Percentiles rank a stretch among this genome's conserved stretches.
These are phyloP conservation scores for Eragrostis nindensis DNA, from an alignment of 176 grass and related monocot species.

Conservation along the genomic window DNA sequence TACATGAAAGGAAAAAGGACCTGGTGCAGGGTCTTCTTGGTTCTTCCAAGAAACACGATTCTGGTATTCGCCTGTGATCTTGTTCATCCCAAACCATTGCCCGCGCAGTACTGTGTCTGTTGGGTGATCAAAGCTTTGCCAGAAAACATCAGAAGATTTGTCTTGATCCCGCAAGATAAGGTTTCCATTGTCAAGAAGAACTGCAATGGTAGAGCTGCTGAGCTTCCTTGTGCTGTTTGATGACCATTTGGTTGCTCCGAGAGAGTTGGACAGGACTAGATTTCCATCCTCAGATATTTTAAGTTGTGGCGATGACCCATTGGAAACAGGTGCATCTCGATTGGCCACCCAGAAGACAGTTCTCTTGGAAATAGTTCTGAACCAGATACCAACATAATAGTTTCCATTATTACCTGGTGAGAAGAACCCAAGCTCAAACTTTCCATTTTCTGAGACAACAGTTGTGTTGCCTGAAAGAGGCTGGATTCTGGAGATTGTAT, in stretches of 20 bases:
- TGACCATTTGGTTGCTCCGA: conserved; percentile 28
- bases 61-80: conserved; percentile 41
- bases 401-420: conserved; percentile 40
- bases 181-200: conserved; percentile 44
- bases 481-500: conserved; percentile 30
- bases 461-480: conserved; percentile 27
- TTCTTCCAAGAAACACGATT: conserved; percentile 37
- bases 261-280: conserved; percentile 29
- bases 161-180: conserved; percentile 29
- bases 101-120: conserved; percentile 33
- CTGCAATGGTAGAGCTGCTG: conserved; percentile 3
- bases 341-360: conserved; percentile 41
- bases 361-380: conserved; percentile 29
- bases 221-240: conserved; percentile 22
- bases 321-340: conserved; percentile 28
- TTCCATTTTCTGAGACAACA: conserved; percentile 42
- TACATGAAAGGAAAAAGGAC: conserved; percentile 27
- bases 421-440: conserved; percentile 44
- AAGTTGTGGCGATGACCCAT: conserved; percentile 26
- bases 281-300: conserved; percentile 36
- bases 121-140: conserved; percentile 56
- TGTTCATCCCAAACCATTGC: conserved; percentile 33
- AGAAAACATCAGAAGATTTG: conserved; percentile 29
- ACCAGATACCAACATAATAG: conserved; percentile 52
- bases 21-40: conserved; percentile 33